phyloP scores from a whole-genome alignment of 768 basidiomycete species.

The Amanita pseudoporphyria region DNA sequence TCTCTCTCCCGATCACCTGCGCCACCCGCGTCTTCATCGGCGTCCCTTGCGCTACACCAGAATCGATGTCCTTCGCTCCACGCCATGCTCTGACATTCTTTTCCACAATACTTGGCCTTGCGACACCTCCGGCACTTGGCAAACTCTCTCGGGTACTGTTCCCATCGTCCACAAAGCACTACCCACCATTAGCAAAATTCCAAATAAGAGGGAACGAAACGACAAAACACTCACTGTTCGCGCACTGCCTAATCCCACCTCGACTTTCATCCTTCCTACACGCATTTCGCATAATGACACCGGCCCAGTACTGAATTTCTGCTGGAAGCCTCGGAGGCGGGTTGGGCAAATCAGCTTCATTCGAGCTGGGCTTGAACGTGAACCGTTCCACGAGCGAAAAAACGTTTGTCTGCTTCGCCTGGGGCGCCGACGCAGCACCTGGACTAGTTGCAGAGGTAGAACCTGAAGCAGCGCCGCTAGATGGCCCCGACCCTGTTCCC shows the following conservation, averaged over 20 bases:
- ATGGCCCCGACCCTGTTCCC: neutral
- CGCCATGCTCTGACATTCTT: conserved; percentile 92
- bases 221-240: conserved; percentile 61
- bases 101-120: conserved; percentile 98
- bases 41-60: conserved; percentile 72
- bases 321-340: conserved; percentile 65
- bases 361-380: conserved; percentile 86
- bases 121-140: conserved; percentile 93
- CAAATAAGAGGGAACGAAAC: conserved; percentile 1
- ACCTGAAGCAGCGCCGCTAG: neutral
- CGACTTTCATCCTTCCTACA: conserved; percentile 92
- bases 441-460: conserved; percentile 5
- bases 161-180: conserved; percentile 97
- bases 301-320: conserved; percentile 98
- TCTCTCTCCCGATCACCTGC: conserved; percentile 11
- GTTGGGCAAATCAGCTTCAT: conserved; percentile 62
- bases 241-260: conserved; percentile 95
- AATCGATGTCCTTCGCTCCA: conserved; percentile 97
- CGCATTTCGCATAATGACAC: conserved; percentile 99
- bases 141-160: conserved; percentile 86
- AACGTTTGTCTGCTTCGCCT: conserved; percentile 68
- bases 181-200: neutral
- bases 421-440: conserved; percentile 15
- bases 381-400: conserved; percentile 96
- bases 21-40: conserved; percentile 28